Conservation (phyloP, 139 green algal genomes). For the Limnomonas spitsbergensis region DNA sequence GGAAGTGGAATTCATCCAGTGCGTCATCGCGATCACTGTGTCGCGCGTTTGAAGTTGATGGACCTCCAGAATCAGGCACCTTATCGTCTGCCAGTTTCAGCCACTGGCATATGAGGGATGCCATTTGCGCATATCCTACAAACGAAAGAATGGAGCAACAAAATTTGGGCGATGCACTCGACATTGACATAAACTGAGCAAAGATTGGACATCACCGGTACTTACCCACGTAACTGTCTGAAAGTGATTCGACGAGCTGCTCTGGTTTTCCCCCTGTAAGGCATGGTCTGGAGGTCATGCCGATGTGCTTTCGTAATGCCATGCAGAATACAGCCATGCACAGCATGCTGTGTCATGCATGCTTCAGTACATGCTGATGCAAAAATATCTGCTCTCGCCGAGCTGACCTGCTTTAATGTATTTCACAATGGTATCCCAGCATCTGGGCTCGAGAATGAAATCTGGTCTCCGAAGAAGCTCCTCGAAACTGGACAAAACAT, state of each 20-base stretch:
- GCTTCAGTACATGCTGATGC: no score
- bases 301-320: no score
- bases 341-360: no score
- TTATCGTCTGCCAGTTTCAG: neutral
- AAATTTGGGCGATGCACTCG: neutral
- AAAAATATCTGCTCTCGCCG: no score
- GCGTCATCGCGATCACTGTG: neutral
- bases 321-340: no score
- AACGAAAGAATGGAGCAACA: neutral
- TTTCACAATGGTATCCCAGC: slow-evolving; percentile 49
- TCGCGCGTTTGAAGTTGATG: neutral
- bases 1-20: slow-evolving; percentile 19
- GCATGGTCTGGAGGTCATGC: no score
- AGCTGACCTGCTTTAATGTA: slow-evolving; percentile 50
- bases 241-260: slow-evolving; percentile 56
- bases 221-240: slow-evolving; percentile 63
- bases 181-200: neutral
- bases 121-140: slow-evolving; percentile 69
- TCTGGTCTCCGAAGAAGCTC: slow-evolving; percentile 57
- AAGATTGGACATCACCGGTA: neutral
- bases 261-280: slow-evolving; percentile 53
- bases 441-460: slow-evolving; percentile 64
- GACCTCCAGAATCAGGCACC: neutral
- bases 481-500: slow-evolving; percentile 33
- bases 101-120: slow-evolving; percentile 49